Conservation (phyloP, 2,329 filamentous ascomycete species). For the Pseudogymnoascus sp. region DNA sequence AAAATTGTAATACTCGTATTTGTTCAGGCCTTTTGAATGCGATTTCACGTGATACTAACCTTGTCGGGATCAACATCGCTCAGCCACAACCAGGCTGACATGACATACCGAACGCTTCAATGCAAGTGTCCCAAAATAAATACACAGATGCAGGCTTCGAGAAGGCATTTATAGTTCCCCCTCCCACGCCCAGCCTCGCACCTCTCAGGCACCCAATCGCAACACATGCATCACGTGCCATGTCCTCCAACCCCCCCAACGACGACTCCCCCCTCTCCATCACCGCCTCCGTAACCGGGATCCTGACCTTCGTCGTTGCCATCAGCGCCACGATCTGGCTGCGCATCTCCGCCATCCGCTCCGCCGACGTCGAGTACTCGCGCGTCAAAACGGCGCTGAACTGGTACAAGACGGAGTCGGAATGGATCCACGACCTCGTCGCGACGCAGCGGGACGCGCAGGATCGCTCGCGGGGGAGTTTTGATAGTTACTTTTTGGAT, state of each 20-base stretch:
- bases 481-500: not conserved
- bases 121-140: not conserved
- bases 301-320: slow-evolving; percentile 42
- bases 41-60: not conserved
- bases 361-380: slow-evolving; percentile 41
- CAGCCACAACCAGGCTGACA: not conserved
- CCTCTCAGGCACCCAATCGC: not conserved
- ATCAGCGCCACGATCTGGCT: slow-evolving; percentile 38
- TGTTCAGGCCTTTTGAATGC: not conserved
- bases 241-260: not conserved
- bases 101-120: not conserved
- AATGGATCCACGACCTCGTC: slow-evolving; percentile 39
- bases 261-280: slow-evolving; percentile 40
- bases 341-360: slow-evolving; percentile 38
- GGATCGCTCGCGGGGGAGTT: not conserved
- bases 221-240: slow-evolving; percentile 8
- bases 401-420: slow-evolving; percentile 42
- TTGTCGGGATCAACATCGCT: not conserved
- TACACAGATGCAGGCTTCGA: not conserved
- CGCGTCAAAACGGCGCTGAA: slow-evolving; percentile 39
- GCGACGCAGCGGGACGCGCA: slow-evolving; percentile 18
- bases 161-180: not conserved
- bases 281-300: slow-evolving; percentile 37
- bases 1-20: slow-evolving; percentile 2
- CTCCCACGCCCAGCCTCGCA: not conserved